Evolutionary conservation across 1,284 basidiomycete genomes (phyloP), one percentile per base, ranked within the genome.

Genomic region (Schizophyllum commune): DNA sequence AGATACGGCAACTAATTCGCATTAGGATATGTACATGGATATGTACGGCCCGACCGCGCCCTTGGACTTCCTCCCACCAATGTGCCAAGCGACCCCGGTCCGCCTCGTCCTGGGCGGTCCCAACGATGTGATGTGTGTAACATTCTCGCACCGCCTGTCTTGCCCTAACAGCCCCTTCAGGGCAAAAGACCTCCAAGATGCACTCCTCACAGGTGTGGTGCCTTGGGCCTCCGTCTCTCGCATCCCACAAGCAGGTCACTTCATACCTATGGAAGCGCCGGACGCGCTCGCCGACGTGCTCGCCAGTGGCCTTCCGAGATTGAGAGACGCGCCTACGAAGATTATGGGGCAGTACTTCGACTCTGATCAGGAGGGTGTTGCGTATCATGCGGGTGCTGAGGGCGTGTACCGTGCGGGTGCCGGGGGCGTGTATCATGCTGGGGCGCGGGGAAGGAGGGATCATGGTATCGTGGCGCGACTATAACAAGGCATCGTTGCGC

Each of bases 51-150:
- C 80, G 1, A 75, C 74, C n/a, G 77, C 75, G 63, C 81, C 83
- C 3, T 72, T 85, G 11, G 67, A 72, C 47, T 74, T 75, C 11
- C 65, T 85, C 58, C 74, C 77, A 63, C 65, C 68, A 60, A 61
- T 77, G 1, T 82, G 77, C 58, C 55, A 65, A 6, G 66, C 63
- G 15, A 71, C 74, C 2, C 82, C 82, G 1, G 69, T 84, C 0
- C 81, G 83, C 63, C 68, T 85, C 34, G 71, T 84, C 32, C 73
- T 84, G 39, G 83, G 81, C 11, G 69, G 67, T n/a, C 68, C 74
- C 33, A 73, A 77, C 22, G 83, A 85, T 63, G 80, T 78, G 65
- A 74, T 83, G 83, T 81, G 59, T 22, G 80, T 69, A 4, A 20
- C 5, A 9, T 52, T 2, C 13, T 39, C 55, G 9, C 27, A 27